phyloP scores from a whole-genome alignment of 2,329 filamentous ascomycete species.

The Penicillium palitans region DNA sequence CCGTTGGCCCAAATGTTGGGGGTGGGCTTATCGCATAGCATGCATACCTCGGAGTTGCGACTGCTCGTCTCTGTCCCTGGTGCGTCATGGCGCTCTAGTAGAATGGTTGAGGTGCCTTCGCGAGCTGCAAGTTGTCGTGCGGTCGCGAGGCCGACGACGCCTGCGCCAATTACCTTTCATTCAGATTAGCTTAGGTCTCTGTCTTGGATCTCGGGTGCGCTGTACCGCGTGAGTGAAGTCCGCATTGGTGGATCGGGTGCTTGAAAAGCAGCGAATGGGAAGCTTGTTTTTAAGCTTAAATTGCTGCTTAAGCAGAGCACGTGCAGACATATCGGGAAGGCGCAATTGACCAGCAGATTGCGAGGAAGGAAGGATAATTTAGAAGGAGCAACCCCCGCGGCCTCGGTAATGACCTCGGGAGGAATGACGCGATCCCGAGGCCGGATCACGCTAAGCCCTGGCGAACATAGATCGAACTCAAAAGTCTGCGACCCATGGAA shows the following conservation, averaged over 20 bases:
- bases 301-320: slow-evolving; percentile 8
- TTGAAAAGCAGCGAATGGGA: slow-evolving; percentile 45
- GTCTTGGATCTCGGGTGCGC: background rate
- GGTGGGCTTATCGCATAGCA: background rate
- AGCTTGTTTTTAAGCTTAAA: slow-evolving; percentile 3
- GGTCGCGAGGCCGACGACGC: slow-evolving; percentile 77
- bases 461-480: background rate
- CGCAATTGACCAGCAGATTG: slow-evolving; percentile 10
- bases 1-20: background rate
- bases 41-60: slow-evolving; percentile 75
- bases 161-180: slow-evolving; percentile 62
- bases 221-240: slow-evolving; percentile 64
- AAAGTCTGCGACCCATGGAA: background rate
- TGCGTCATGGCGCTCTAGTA: slow-evolving; percentile 75
- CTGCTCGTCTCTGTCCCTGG: slow-evolving; percentile 84
- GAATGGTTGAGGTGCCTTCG: slow-evolving; percentile 64
- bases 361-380: slow-evolving; percentile 1
- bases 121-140: slow-evolving; percentile 68
- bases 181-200: background rate
- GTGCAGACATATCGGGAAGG: slow-evolving; percentile 15
- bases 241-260: slow-evolving; percentile 41
- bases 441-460: background rate
- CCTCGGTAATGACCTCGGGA: background rate
- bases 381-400: background rate
- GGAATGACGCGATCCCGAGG: background rate